Evolutionary conservation across 345 rosid genomes (phyloP).

Genomic region (Populus euphratica): DNA sequence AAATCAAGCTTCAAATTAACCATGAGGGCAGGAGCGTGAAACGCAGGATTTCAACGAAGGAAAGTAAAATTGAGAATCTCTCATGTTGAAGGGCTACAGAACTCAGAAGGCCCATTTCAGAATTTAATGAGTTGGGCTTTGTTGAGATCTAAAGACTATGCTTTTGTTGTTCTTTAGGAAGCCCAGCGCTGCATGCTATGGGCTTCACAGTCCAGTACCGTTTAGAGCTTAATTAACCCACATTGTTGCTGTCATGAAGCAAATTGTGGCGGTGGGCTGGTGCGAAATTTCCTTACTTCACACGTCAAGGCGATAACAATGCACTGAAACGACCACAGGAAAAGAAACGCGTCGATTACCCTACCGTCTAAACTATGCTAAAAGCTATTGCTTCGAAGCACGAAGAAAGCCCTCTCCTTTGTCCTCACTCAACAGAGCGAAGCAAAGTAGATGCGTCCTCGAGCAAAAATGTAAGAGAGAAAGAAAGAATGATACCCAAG

Average conservation of each 20-base stretch:
- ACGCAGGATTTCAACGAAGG: too few relatives aligned
- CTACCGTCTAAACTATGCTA: too few relatives aligned
- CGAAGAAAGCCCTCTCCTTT: neutral
- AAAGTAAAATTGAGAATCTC: neutral
- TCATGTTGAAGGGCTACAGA: neutral
- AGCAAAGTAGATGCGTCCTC: neutral
- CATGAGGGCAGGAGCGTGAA: too few relatives aligned
- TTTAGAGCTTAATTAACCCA: neutral
- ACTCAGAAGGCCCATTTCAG: neutral
- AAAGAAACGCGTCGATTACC: too few relatives aligned
- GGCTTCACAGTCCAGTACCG: neutral
- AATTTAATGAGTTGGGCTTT: neutral
- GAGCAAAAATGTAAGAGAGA: neutral
- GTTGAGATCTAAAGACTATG: too few relatives aligned
- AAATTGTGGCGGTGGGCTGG: too few relatives aligned
- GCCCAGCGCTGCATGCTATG: neutral
- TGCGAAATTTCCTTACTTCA: neutral
- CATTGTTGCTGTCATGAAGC: neutral
- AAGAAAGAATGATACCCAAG: constrained; percentile 11
- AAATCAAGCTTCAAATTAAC: too few relatives aligned
- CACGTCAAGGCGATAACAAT: neutral
- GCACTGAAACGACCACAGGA: too few relatives aligned
- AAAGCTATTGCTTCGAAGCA: neutral
- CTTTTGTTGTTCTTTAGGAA: neutral
- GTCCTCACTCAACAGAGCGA: neutral